Base-by-base conservation (phyloP, 805 yeast species). In the Torulaspora indica region DNA sequence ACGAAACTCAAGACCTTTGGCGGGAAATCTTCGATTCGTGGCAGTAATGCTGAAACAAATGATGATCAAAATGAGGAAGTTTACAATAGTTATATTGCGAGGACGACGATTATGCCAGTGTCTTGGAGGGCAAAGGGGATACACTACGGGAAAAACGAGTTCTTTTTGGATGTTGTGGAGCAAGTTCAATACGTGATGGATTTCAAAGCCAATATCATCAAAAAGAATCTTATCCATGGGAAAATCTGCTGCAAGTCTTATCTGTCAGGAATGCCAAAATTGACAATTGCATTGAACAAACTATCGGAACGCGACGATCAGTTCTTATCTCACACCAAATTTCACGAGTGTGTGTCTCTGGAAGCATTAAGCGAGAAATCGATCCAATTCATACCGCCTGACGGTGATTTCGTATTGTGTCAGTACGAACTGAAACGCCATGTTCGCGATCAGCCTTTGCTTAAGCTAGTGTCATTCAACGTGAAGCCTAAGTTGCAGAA, bases 91-190 rank as follows among this genome's bases (percentile, higher is more conserved):
- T 76, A 87, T 33, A 80, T 91, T 12, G 75, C 89, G 2, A 76
- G 89, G 51, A 81, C 95, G 0, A 77, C 89, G 13, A 83, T 89
- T 8, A 82, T 79, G 56, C 77, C 85, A 9, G 79, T 90, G 3
- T 82, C 91, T 18, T 90, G 97, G 97, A 78, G 98, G 63, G 85
- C 91, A 32, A 93, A 85, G 51, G 96, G 96, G 8, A 86, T 90
- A 18, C 77, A 76, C 52, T 90, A 90, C 66, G 79, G 82, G 54
- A 89, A 87, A 61, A 90, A 90, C 65, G 97, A 90, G 68, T 82
- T 93, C 42, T 90, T 88, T 58, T 74, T 90, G 52, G 95, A 90
- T 64, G 87, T 89, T 25, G 75, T 82, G 23, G 98, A 90, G 60
- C 74, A 73, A 17, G 73, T 87, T 32, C 81, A 81, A 49, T 78